phyloP scores from a whole-genome alignment of 2,329 filamentous ascomycete genomes.

The Sarocladium kiliense region DNA sequence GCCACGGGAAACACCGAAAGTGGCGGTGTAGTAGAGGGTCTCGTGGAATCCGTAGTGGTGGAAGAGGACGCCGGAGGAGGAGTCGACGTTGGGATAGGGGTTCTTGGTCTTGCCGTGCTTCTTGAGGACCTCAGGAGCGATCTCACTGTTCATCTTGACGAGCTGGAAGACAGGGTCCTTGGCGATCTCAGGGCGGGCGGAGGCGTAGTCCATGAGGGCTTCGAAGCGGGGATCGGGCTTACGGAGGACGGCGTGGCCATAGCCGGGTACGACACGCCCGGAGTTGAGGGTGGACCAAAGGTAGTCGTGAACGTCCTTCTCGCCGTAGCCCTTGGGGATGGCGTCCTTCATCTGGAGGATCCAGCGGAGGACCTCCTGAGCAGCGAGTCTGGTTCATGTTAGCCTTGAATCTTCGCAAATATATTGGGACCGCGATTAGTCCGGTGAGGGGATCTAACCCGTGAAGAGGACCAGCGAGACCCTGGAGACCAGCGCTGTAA shows the following conservation, averaged over 20 bases:
- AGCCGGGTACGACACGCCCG: slow-evolving; percentile 89
- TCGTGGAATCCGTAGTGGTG: slow-evolving; percentile 98
- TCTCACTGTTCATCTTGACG: slow-evolving; percentile 86
- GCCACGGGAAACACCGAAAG: slow-evolving; percentile 63
- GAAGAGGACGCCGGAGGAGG: slow-evolving; percentile 88
- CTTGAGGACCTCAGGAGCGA: slow-evolving; percentile 84
- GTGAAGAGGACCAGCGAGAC: slow-evolving; percentile 76
- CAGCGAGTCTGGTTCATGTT: slow-evolving; percentile 60
- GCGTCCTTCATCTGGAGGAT: slow-evolving; percentile 91
- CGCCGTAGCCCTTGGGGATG: slow-evolving; percentile 72
- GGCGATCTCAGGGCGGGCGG: slow-evolving; percentile 77
- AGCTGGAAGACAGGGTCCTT: slow-evolving; percentile 87
- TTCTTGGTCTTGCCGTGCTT: slow-evolving; percentile 99
- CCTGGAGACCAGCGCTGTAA: slow-evolving; percentile 92
- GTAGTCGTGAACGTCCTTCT: slow-evolving; percentile 80
- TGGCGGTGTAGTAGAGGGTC: slow-evolving; percentile 86
- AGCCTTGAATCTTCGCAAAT: background rate
- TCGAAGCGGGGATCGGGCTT: slow-evolving; percentile 97
- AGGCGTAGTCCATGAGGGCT: slow-evolving; percentile 93
- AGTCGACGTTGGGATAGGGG: slow-evolving; percentile 96
- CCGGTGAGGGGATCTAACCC: no score
- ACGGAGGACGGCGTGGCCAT: slow-evolving; percentile 91
- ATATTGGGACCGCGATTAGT: no score
- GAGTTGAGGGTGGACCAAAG: slow-evolving; percentile 92
- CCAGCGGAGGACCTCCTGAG: slow-evolving; percentile 96